Evolutionary conservation across 306 rosid species (phyloP).

Genomic region (Adenanthera pavonina): DNA sequence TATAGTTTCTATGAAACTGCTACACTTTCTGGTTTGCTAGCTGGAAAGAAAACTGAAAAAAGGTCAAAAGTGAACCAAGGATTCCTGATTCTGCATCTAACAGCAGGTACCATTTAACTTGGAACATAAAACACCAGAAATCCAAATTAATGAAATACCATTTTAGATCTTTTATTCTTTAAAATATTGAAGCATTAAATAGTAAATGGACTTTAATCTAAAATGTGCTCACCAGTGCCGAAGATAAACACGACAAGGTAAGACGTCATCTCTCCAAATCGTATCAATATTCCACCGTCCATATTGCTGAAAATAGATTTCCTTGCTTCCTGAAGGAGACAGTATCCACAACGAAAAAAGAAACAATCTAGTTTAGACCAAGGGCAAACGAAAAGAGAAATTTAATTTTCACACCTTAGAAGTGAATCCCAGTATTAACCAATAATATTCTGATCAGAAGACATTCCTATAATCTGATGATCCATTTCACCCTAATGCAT

Average conservation of each 20-base stretch:
- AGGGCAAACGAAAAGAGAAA: slow-evolving; percentile 14
- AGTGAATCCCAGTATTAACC: neutral
- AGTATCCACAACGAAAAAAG: slow-evolving; percentile 10
- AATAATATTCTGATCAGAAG: slow-evolving; percentile 5
- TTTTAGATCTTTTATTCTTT: neutral
- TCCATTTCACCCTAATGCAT: slow-evolving; percentile 3
- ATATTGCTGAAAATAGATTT: slow-evolving; percentile 68
- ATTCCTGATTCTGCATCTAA: slow-evolving; percentile 7
- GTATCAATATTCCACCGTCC: slow-evolving; percentile 76
- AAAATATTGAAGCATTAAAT: neutral
- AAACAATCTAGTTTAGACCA: slow-evolving; percentile 30
- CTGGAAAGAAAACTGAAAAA: slow-evolving; percentile 26
- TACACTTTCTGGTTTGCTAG: neutral
- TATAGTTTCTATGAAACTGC: slow-evolving; percentile 9
- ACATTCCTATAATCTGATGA: slow-evolving; percentile 20
- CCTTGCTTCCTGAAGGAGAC: slow-evolving; percentile 70
- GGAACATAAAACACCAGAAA: slow-evolving; percentile 23
- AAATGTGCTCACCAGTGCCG: slow-evolving; percentile 79
- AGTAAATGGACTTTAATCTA: slow-evolving; percentile 17
- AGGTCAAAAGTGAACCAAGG: neutral
- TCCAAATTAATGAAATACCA: neutral
- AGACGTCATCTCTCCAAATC: slow-evolving; percentile 92
- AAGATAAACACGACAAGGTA: slow-evolving; percentile 93
- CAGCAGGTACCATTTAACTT: slow-evolving; percentile 1
- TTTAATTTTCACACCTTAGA: neutral